Conservation (phyloP, 441 rosid genomes). For the Jatropha podagrica region DNA sequence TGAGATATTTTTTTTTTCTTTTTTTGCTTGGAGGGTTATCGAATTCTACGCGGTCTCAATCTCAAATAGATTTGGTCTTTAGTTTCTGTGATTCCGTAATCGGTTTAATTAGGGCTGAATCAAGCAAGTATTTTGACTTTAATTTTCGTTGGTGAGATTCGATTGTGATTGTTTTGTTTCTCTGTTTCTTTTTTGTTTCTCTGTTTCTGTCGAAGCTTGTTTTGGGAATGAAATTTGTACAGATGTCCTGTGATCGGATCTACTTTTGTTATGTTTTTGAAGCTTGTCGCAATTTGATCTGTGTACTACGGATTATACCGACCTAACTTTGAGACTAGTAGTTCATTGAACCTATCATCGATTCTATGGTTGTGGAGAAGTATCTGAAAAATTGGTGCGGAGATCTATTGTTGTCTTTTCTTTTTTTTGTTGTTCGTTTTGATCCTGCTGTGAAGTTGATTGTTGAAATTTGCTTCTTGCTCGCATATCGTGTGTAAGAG, state of each 20-base stretch:
- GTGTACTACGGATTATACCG: background rate
- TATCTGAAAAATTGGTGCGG: background rate
- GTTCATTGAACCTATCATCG: background rate
- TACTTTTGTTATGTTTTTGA: background rate
- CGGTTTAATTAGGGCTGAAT: background rate
- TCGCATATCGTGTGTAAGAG: too few relatives aligned
- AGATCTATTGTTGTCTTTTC: background rate
- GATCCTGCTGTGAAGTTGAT: background rate
- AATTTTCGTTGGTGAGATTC: background rate
- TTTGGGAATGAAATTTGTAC: too few relatives aligned
- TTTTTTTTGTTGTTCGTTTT: background rate
- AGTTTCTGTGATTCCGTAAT: background rate
- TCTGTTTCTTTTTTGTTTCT: too few relatives aligned
- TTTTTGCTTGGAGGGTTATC: background rate
- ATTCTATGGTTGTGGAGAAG: background rate
- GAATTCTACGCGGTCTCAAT: background rate
- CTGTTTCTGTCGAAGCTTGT: too few relatives aligned
- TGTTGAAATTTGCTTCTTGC: background rate
- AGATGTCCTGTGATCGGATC: background rate
- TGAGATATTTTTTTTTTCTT: background rate
- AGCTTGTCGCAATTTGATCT: background rate
- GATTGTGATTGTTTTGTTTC: too few relatives aligned
- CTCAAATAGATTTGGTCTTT: background rate
- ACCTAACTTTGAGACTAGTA: background rate
- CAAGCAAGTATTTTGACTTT: background rate